These are phyloP conservation scores for Bombardia bombarda DNA, from an alignment of 495 filamentous ascomycete genomes.

Conservation along the genomic window DNA sequence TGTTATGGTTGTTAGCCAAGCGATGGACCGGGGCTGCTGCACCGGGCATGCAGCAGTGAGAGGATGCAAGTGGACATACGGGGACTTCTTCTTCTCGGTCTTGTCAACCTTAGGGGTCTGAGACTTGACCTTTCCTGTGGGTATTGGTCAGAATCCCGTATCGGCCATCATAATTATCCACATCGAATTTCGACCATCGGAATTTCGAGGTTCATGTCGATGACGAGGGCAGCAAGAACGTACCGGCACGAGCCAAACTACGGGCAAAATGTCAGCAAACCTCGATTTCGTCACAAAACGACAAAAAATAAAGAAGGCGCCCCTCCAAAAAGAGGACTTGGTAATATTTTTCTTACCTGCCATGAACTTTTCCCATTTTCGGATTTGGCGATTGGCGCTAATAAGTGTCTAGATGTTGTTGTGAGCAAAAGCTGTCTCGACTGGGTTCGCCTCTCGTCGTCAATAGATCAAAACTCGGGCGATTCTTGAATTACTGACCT, in stretches of 20 bases:
- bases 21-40: too few species aligned
- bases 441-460: slow-evolving; percentile 7
- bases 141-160: slow-evolving; percentile 5
- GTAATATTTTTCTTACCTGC: slow-evolving; percentile 18
- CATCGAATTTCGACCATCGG: slow-evolving; percentile 1
- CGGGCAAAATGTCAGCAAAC: slow-evolving; percentile 6
- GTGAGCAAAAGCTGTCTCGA: slow-evolving; percentile 1
- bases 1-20: too few species aligned
- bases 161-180: not conserved
- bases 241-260: slow-evolving; percentile 32
- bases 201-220: not conserved
- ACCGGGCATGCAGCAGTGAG: too few species aligned
- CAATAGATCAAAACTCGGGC: slow-evolving; percentile 2
- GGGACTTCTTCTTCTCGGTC: slow-evolving; percentile 86
- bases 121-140: slow-evolving; percentile 41
- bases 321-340: not conserved
- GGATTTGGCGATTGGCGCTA: slow-evolving; percentile 15
- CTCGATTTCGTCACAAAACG: not conserved
- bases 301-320: not conserved
- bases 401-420: slow-evolving; percentile 6
- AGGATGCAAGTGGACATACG: slow-evolving; percentile 26
- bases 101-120: slow-evolving; percentile 65
- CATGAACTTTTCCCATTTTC: slow-evolving; percentile 34
- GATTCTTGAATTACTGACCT: slow-evolving; percentile 10
- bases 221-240: slow-evolving; percentile 8